A percentile compares a stretch with the other conserved stretches of the same genome.
Evolutionary conservation across 164 flowering plant genomes (phyloP).

Genomic region (grape (Vitis vinifera)): ASM3070453v1 NC_081811.1:23773501-23774000

Average conservation of each 20-base stretch:
- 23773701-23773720: not conserved
- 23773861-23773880: constrained; percentile 29
- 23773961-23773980: not conserved
- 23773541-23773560: constrained; percentile 8
- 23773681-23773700: too few relatives aligned
- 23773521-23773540: constrained; percentile 1
- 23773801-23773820: constrained; percentile 25
- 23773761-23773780: constrained; percentile 15
- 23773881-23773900: constrained; percentile 20
- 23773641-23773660: too few relatives aligned
- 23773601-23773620: too few relatives aligned
- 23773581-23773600: not conserved
- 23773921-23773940: constrained; percentile 27
- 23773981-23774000: constrained; percentile 13
- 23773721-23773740: constrained; percentile 15
- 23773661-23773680: too few relatives aligned
- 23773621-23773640: too few relatives aligned
- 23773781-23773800: constrained; percentile 29
- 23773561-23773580: constrained; percentile 16
- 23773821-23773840: constrained; percentile 28
- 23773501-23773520: not conserved
- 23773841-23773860: constrained; percentile 32
- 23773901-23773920: constrained; percentile 15
- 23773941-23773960: constrained; percentile 7
- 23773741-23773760: constrained; percentile 27